Evolutionary conservation across 2,329 filamentous ascomycete species (phyloP).

Genomic region (Botrytis sinoallii): DNA sequence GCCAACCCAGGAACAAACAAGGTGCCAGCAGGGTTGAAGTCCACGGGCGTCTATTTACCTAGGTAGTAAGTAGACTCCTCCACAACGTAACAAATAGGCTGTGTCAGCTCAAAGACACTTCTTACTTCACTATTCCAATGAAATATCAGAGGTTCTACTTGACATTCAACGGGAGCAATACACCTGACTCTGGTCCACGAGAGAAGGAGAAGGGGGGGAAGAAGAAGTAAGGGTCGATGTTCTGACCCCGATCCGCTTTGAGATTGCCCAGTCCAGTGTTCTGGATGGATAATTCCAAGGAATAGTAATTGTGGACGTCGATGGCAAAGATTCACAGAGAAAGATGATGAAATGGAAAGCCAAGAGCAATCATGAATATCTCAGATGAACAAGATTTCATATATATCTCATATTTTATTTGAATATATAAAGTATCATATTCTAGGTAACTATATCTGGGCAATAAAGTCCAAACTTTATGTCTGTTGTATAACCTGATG

Average conservation of each 20-base stretch:
- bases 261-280: neutral
- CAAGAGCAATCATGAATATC: neutral
- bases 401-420: neutral
- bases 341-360: neutral
- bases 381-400: neutral
- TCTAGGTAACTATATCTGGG: neutral
- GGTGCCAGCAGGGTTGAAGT: neutral
- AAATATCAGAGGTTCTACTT: neutral
- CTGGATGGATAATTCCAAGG: neutral
- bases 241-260: neutral
- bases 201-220: neutral
- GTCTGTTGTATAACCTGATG: neutral
- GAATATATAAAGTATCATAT: neutral
- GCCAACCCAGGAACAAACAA: neutral
- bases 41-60: neutral
- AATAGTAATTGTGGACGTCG: neutral
- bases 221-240: neutral
- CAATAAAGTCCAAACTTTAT: neutral
- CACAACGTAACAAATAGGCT: constrained; percentile 3
- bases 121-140: neutral
- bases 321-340: constrained; percentile 3
- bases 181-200: neutral
- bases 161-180: neutral
- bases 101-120: neutral
- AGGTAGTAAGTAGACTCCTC: neutral